Evolutionary conservation across 345 rosid genomes (phyloP), one percentile per base, ranked within the genome.

Genomic region (Mangifera indica): DNA sequence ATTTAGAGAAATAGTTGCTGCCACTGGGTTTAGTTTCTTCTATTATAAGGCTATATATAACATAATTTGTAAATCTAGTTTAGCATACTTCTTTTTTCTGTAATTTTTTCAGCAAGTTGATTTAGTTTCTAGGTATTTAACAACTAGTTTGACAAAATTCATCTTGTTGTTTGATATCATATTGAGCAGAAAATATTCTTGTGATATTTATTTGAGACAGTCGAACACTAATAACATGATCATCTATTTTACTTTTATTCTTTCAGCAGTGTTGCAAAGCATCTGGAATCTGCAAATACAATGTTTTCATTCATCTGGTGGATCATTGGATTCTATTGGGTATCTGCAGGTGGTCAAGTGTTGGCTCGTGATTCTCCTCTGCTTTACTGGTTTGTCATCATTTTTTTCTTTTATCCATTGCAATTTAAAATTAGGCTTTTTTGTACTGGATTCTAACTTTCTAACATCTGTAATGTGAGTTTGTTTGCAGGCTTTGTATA

Each of bases 271-370:
- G 82, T 85, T 68, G 90, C 96, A 2, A 95, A 95, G 86, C 93
- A 95, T 81, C 82, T 95, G 78, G 99, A 91, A 78, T 91, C 99
- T 64, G 98, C 97, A 45, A 95, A 92, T 76, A 92, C 99, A n/a
- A 88, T 95, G 93, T 89, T 95, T 75, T 95, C 98, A 1, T 95
- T 95, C 83, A 78, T 95, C 70, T 95, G 99, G 99, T 95, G 99
- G 99, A 91, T 92, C 87, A 84, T 92, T 83, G 99, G 99, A 45
- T 95, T 92, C 84, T 95, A 92, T 80, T 92, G 99, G 99, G 91
- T 95, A 57, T 92, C 99, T 71, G 93, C 93, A 21, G 96, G 97
- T 75, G 93, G 91, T 70, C 93, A 91, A 82, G 71, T 79, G 53
- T 78, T 95, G 82, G 89, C 93, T 45, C 85, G 55, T 49, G 81